Percentiles rank a stretch among this genome's conserved stretches.
These are phyloP conservation scores for Phytophthora pistaciae DNA, from an alignment of 352 stramenopile species.

Conservation along the genomic window DNA sequence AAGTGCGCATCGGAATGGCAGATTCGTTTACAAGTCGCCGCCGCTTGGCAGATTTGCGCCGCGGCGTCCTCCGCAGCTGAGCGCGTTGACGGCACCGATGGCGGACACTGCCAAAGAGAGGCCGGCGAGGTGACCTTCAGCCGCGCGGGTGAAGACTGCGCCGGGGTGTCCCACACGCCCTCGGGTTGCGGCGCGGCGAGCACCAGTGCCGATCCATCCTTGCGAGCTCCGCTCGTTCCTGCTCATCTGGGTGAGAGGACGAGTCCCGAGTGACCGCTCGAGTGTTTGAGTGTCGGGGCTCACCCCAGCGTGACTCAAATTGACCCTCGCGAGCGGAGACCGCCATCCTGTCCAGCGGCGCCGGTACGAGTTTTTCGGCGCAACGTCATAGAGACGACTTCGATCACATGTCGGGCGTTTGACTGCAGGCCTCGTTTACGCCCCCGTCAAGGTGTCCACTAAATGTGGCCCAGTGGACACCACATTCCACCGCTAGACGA, in stretches of 20 bases:
- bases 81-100: background rate
- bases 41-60: slow-evolving; percentile 3
- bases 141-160: background rate
- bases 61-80: slow-evolving; percentile 8
- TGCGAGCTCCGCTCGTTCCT: slow-evolving; percentile 8
- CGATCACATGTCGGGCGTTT: slow-evolving; percentile 17
- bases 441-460: background rate
- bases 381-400: background rate
- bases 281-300: background rate
- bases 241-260: background rate
- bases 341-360: slow-evolving; percentile 4
- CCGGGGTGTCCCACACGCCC: slow-evolving; percentile 10
- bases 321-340: background rate
- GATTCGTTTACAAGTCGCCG: background rate
- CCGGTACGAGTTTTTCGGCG: background rate
- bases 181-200: slow-evolving; percentile 2
- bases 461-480: background rate
- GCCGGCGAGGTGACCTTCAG: background rate
- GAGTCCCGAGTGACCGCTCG: background rate
- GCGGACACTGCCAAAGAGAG: background rate
- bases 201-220: slow-evolving; percentile 10
- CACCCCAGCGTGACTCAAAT: background rate
- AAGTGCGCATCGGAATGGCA: slow-evolving; percentile 1
- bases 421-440: slow-evolving; percentile 24
- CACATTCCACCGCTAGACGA: background rate